These are phyloP conservation scores for Dictyostelium purpureum DNA, from an alignment of 78 protist genomes.

Conservation along the genomic window DNA sequence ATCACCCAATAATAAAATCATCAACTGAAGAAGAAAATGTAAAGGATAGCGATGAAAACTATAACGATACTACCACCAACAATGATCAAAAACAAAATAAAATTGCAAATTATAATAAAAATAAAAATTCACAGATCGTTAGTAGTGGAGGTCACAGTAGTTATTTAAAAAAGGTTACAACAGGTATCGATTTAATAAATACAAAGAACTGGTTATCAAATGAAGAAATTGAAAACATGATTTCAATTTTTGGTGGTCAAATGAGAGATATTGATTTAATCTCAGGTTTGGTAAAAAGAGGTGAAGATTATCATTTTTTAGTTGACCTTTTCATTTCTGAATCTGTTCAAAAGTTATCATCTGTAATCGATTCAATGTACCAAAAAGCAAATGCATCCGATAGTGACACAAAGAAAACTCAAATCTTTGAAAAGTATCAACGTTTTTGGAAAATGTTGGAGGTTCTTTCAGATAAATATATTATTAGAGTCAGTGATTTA, in stretches of 20 bases:
- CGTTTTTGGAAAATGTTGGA: slow-evolving; percentile 59
- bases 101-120: too few relatives aligned
- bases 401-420: background rate
- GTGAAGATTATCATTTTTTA: slow-evolving; percentile 27
- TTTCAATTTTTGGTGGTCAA: slow-evolving; percentile 45
- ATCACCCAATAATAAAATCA: background rate
- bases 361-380: slow-evolving; percentile 52
- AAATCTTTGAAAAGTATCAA: slow-evolving; percentile 47
- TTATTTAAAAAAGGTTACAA: too few relatives aligned
- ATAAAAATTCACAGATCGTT: too few relatives aligned
- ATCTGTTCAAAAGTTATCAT: slow-evolving; percentile 37
- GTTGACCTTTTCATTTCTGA: slow-evolving; percentile 47
- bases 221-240: slow-evolving; percentile 25
- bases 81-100: background rate
- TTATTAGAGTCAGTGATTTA: slow-evolving; percentile 10
- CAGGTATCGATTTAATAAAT: too few relatives aligned
- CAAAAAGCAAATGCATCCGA: slow-evolving; percentile 38
- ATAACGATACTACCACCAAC: background rate
- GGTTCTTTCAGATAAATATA: background rate
- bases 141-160: background rate
- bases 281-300: slow-evolving; percentile 31
- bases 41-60: background rate
- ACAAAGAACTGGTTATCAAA: background rate
- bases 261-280: slow-evolving; percentile 73
- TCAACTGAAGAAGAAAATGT: background rate